Evolutionary conservation across 1,284 basidiomycete species (phyloP).

Genomic region (Puccinia hordei): DNA sequence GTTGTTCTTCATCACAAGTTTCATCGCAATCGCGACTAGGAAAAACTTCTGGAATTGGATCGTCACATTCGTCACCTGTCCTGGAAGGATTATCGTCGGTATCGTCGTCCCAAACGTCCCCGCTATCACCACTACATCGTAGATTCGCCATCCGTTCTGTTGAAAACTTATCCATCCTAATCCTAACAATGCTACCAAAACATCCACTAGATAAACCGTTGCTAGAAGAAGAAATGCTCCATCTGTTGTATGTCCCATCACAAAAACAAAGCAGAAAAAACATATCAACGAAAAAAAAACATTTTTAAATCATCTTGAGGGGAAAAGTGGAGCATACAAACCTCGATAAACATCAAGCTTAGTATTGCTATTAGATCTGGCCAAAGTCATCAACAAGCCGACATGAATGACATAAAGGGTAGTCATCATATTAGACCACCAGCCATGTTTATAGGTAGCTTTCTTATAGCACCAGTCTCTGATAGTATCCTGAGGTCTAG

Average conservation of each 20-base stretch:
- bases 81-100: constrained; percentile 65
- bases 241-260: constrained; percentile 63
- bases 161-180: constrained; percentile 81
- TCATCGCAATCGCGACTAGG: constrained; percentile 87
- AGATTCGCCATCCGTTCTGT: constrained; percentile 81
- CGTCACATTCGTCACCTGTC: constrained; percentile 53
- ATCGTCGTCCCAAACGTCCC: constrained; percentile 85
- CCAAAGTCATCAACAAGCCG: constrained; percentile 70
- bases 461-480: constrained; percentile 89
- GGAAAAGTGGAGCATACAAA: constrained; percentile 61
- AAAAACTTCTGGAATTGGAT: constrained; percentile 89
- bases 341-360: constrained; percentile 36
- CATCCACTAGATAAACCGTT: constrained; percentile 75
- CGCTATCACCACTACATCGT: constrained; percentile 78
- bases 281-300: background rate
- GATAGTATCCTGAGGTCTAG: constrained; percentile 65
- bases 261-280: background rate
- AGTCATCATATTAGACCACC: constrained; percentile 86
- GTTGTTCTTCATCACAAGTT: constrained; percentile 86
- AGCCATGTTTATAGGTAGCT: constrained; percentile 86
- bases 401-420: constrained; percentile 82
- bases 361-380: constrained; percentile 34
- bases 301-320: constrained; percentile 62
- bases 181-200: constrained; percentile 75
- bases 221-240: constrained; percentile 76